Evolutionary conservation across 129 eudicot genomes (phyloP).

Genomic region (Ambrosia artemisiifolia): DNA sequence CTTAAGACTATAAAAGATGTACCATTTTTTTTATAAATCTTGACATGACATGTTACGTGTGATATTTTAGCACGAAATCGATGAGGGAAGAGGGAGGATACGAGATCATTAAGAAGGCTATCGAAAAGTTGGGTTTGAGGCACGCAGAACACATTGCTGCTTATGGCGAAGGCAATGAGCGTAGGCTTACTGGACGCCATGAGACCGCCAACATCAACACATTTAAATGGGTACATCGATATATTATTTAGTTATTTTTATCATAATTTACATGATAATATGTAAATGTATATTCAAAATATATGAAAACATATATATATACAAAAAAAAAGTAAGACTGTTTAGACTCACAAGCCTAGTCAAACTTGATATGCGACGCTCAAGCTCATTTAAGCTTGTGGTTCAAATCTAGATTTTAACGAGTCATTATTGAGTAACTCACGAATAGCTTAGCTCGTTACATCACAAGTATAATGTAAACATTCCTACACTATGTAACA

Average conservation of each 20-base stretch:
- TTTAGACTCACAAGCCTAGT: too few species aligned
- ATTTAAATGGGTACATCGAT: constrained; percentile 65
- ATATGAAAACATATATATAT: too few species aligned
- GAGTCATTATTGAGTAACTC: too few species aligned
- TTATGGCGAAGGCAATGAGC: constrained; percentile 95
- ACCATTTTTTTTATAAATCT: not conserved
- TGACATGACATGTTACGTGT: not conserved
- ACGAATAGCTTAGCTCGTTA: too few species aligned
- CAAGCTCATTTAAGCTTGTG: too few species aligned
- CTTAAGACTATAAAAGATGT: not conserved
- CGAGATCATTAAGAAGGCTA: constrained; percentile 79
- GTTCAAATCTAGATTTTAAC: too few species aligned
- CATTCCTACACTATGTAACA: not conserved
- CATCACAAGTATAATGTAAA: not conserved
- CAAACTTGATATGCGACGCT: too few species aligned
- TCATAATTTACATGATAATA: too few species aligned
- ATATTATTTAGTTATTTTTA: too few species aligned
- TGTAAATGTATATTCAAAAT: too few species aligned
- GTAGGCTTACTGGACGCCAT: constrained; percentile 84
- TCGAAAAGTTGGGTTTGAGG: constrained; percentile 63
- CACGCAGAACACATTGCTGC: constrained; percentile 94
- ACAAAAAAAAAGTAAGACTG: too few species aligned
- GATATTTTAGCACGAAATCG: constrained; percentile 61
- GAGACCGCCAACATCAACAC: constrained; percentile 84
- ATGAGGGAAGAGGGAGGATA: constrained; percentile 90